phyloP scores from a whole-genome alignment of 2,329 filamentous ascomycete species.

The Saccharata proteae region DNA sequence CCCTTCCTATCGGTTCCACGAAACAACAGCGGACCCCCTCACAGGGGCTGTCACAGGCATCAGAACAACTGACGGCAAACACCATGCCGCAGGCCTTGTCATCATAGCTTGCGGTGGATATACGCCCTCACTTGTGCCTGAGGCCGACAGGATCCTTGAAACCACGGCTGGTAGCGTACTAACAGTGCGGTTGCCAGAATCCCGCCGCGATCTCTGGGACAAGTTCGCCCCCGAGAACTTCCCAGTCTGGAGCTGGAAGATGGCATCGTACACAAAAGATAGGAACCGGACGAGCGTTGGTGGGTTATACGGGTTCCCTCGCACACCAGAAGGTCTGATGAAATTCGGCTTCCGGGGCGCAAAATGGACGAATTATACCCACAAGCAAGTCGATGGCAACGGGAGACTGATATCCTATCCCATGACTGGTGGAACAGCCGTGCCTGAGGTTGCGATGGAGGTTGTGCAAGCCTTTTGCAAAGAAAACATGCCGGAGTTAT shows the following conservation, averaged over 20 bases:
- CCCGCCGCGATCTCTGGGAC: slow-evolving; percentile 25
- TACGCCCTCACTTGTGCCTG: slow-evolving; percentile 31
- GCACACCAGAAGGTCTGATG: slow-evolving; percentile 30
- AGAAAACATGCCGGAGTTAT: slow-evolving; percentile 33
- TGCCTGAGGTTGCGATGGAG: slow-evolving; percentile 16
- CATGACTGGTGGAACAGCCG: not conserved
- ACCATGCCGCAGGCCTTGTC: slow-evolving; percentile 29
- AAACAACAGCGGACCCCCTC: not conserved
- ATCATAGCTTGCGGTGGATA: slow-evolving; percentile 34
- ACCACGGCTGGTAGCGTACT: slow-evolving; percentile 37
- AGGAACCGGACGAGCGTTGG: slow-evolving; percentile 24
- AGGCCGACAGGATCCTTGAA: slow-evolving; percentile 32
- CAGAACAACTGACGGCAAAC: slow-evolving; percentile 28
- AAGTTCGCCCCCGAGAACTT: slow-evolving; percentile 33
- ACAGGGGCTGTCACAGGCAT: slow-evolving; percentile 25
- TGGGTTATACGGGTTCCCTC: slow-evolving; percentile 36
- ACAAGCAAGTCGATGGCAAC: not conserved
- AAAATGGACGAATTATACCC: slow-evolving; percentile 33
- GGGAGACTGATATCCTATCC: not conserved
- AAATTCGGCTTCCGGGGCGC: slow-evolving; percentile 41
- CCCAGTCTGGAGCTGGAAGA: slow-evolving; percentile 28
- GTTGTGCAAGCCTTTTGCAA: slow-evolving; percentile 24
- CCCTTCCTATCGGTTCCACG: not conserved
- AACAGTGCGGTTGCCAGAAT: slow-evolving; percentile 31
- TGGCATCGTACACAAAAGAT: slow-evolving; percentile 13